Base-by-base conservation (phyloP, 768 basidiomycete genomes). In the Lentinula sp. region DNA sequence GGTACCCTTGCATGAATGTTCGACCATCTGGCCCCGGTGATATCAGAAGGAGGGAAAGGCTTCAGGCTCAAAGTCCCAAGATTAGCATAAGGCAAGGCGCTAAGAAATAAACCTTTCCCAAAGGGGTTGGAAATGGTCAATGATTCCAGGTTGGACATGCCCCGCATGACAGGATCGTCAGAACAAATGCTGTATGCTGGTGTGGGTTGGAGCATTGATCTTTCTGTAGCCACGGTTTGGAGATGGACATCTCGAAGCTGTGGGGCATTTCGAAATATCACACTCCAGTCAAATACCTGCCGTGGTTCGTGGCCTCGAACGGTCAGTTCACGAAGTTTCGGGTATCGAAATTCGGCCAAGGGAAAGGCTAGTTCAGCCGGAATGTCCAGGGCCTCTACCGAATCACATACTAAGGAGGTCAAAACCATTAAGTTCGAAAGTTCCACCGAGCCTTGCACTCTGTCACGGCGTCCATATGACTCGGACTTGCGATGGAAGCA, bases 371-470 rank as follows among this genome's bases (percentile, higher is more conserved):
- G 35, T 34, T 60, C 59, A n/a, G 59, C 59, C 7, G 59, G 59
- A 13, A 60, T 45, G 15, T 60, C 59, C 39, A 60, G 43, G 28
- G 40, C 37, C 31, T 60, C 59, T 1, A 52, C 45, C 5, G 49
- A 51, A 13, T 42, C 40, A 28, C 39, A 23, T 28, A 60, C 23
- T 10, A 51, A 18, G 37, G 45, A 34, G 16, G 23, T 37, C 8
- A 60, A 31, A 4, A 52, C 39, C 49, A 52, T 9, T 0, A 60
- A 34, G 42, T 60, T 60, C 39, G 50, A 39, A 4, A 52, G 31
- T 52, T 60, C 59, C n/a, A 52, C 59, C 37, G 21, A 40, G 4
- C 59, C 59, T 43, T 60, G 59, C n/a, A 51, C 35, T 32, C n/a
- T 52, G 28, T 60, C 59, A 7, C 59, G 59, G 13, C 59, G 48